Percentiles rank a stretch among this genome's conserved stretches.
Evolutionary conservation across 83 land plant genomes (phyloP).

Genomic region (Diphasiastrum complanatum): DNA sequence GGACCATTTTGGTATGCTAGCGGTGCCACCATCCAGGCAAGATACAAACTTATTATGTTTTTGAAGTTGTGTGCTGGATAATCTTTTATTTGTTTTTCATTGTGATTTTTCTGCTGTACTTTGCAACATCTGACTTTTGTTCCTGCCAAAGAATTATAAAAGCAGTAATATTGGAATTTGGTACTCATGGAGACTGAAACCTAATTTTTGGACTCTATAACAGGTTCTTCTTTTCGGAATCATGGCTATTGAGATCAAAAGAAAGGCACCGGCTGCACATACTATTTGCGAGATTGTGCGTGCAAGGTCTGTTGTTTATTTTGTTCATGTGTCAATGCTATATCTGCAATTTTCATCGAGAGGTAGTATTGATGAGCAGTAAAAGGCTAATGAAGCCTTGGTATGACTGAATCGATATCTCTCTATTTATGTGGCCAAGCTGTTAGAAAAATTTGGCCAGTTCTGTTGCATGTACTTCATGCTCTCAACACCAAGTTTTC

Average conservation of each 20-base stretch:
- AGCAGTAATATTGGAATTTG: too few species aligned
- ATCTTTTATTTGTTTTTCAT: background rate
- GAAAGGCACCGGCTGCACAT: slow-evolving; percentile 38
- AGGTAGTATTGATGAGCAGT: background rate
- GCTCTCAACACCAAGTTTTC: background rate
- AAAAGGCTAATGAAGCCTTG: background rate
- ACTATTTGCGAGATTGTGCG: slow-evolving; percentile 29
- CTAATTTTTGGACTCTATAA: too few species aligned
- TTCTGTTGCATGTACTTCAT: background rate
- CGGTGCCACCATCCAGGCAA: slow-evolving; percentile 28
- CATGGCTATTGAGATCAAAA: slow-evolving; percentile 36
- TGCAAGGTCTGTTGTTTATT: slow-evolving; percentile 18
- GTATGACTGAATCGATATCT: background rate
- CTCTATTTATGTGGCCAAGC: background rate
- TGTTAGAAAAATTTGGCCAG: background rate
- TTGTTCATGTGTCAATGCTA: background rate
- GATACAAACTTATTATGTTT: background rate
- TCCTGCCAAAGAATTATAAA: background rate
- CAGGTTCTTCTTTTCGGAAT: slow-evolving; percentile 33
- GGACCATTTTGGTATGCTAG: slow-evolving; percentile 37
- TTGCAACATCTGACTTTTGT: background rate
- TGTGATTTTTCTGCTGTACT: background rate
- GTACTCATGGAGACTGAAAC: too few species aligned
- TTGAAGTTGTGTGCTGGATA: background rate
- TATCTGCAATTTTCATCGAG: background rate